Conservation (phyloP, 371 early-diverging fungal species). For the Chytridium lagenaria region DNA sequence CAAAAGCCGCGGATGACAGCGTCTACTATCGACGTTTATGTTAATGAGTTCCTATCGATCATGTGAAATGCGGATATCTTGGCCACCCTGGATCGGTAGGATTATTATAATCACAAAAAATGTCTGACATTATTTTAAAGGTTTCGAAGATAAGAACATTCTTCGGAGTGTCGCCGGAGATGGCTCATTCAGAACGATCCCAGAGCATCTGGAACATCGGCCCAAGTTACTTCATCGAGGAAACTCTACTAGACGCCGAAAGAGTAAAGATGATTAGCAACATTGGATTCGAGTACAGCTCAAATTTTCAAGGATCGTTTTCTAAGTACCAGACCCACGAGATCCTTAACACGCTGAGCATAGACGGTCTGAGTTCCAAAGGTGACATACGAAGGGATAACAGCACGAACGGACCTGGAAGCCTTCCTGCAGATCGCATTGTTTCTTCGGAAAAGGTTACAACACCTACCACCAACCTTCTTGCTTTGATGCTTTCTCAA, state of each 20-base stretch:
- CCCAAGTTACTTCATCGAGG: slow-evolving; percentile 67
- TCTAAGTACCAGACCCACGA: slow-evolving; percentile 74
- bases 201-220: slow-evolving; percentile 69
- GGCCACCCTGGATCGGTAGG: slow-evolving; percentile 55
- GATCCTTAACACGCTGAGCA: slow-evolving; percentile 46
- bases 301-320: slow-evolving; percentile 71
- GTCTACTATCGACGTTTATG: slow-evolving; percentile 64
- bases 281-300: slow-evolving; percentile 68
- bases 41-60: slow-evolving; percentile 70
- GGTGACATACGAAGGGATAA: not conserved
- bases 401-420: not conserved
- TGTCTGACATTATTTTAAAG: slow-evolving; percentile 11
- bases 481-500: slow-evolving; percentile 13
- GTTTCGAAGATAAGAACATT: slow-evolving; percentile 35
- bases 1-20: slow-evolving; percentile 62
- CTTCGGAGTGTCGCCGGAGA: slow-evolving; percentile 53
- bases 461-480: not conserved
- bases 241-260: slow-evolving; percentile 61
- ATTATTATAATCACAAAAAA: not conserved
- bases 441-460: not conserved
- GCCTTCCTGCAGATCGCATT: not conserved
- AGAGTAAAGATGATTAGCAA: slow-evolving; percentile 66
- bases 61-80: slow-evolving; percentile 65
- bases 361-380: not conserved
- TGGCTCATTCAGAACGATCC: slow-evolving; percentile 38